Base-by-base conservation (phyloP, 2,329 filamentous ascomycete genomes). In the Phialocephala subalpina region DNA sequence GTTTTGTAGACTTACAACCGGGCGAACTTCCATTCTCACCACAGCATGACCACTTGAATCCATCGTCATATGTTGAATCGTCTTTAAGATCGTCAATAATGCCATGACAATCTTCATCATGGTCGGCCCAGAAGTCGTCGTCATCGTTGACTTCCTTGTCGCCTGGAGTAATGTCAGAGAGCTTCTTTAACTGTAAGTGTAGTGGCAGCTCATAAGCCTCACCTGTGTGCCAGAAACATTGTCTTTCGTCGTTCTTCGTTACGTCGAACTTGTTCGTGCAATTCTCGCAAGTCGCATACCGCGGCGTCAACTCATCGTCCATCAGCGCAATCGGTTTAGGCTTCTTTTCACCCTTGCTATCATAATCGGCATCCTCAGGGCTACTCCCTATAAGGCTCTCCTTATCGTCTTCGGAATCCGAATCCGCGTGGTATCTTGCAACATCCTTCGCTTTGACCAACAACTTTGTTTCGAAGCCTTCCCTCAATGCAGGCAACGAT, bases 241-340 rank as follows among this genome's bases (percentile, higher is more conserved):
- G 18, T 27, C 62, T 52, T 11, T n/a, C 49, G 0, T 42, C 12
- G 27, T 68, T 68, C 1, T 27, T 0, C 1, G 40, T 59, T 3
- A 66, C 60, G 22, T 70, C 68, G 36, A 68, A 70, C 25, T 65
- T 61, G 29, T 66, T 25, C 1, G 65, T 22, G 56, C 66, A 70
- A 55, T 68, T 64, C 47, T 60, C 49, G 42, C 63, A 70, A 9
- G 25, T 55, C 2, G 60, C 60, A 47, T 42, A 66, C 35, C 38
- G 27, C 11, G 66, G 42, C 6, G 56, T 59, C 6, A 58, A 49
- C 22, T 67, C 63, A 2, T 67, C 55, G 25, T 66, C 61, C 18
- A 12, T 29, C 1, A 58, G n/a, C 16, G 38, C 7, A n/a, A 65
- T 69, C 7, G 58, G 61, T 35, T 35, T 53, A 9, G 29, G 29